Evolutionary conservation across 257 asterid genomes (phyloP).

Genomic region (Orobanche coerulescens): DNA sequence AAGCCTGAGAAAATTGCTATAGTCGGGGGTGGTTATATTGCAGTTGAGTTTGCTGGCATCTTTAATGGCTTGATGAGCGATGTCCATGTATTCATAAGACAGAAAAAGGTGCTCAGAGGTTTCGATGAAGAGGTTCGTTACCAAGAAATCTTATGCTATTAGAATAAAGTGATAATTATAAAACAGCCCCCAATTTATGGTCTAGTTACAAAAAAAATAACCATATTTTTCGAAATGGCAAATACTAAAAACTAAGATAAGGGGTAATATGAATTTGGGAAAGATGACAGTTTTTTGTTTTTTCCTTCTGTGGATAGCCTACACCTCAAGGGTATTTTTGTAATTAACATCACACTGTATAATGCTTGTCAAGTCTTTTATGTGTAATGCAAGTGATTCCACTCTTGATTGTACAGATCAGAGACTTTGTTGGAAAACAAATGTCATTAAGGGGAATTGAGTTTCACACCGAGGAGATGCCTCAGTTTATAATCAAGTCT

Average conservation of each 20-base stretch:
- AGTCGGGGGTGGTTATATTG: slow-evolving; percentile 96
- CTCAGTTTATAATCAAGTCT: slow-evolving; percentile 69
- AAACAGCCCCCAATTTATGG: background rate
- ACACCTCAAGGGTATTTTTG: background rate
- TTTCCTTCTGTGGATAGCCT: background rate
- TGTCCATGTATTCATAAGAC: slow-evolving; percentile 92
- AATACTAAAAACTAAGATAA: background rate
- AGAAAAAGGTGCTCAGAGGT: slow-evolving; percentile 83
- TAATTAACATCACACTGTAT: background rate
- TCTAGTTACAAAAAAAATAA: background rate
- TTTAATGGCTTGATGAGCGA: slow-evolving; percentile 80
- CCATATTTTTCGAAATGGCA: background rate
- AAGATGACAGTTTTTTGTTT: background rate
- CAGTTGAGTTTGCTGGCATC: slow-evolving; percentile 98
- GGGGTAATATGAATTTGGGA: background rate
- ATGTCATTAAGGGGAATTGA: slow-evolving; percentile 84
- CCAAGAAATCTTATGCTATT: slow-evolving; percentile 7
- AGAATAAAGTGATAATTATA: background rate
- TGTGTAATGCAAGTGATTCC: slow-evolving; percentile 14
- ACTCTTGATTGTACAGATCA: slow-evolving; percentile 50
- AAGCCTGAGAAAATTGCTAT: slow-evolving; percentile 83
- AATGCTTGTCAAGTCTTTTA: slow-evolving; percentile 11
- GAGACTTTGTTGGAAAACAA: slow-evolving; percentile 89
- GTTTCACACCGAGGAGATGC: slow-evolving; percentile 78
- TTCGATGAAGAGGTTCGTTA: slow-evolving; percentile 84